phyloP scores from a whole-genome alignment of 495 filamentous ascomycete genomes.

The Aspergillus ostianus region DNA sequence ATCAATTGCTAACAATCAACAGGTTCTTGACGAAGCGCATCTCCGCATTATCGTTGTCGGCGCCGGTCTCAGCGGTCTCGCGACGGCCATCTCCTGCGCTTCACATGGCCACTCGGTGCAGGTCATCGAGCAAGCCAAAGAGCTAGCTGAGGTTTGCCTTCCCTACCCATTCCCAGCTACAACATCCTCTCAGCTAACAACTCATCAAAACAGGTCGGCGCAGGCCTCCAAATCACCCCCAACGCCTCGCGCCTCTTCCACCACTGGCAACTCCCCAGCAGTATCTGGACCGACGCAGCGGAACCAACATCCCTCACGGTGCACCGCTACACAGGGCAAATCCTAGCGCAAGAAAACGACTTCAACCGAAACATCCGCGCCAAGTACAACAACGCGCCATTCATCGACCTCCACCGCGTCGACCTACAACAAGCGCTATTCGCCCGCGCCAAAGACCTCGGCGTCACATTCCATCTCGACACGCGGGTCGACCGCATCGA shows the following conservation, averaged over 20 bases:
- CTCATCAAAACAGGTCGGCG: conserved; percentile 24
- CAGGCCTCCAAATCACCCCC: conserved; percentile 57
- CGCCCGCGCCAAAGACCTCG: conserved; percentile 51
- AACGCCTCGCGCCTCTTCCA: conserved; percentile 54
- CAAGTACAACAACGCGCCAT: conserved; percentile 47
- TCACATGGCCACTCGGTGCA: conserved; percentile 59
- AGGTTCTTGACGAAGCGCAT: conserved; percentile 26
- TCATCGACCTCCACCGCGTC: conserved; percentile 60
- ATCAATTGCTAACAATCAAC: neutral
- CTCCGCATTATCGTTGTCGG: conserved; percentile 35
- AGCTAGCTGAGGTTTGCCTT: conserved; percentile 49
- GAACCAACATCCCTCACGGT: conserved; percentile 55
- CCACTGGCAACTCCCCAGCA: conserved; percentile 50
- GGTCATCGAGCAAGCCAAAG: conserved; percentile 61
- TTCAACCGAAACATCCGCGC: conserved; percentile 42
- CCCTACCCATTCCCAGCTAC: conserved; percentile 5
- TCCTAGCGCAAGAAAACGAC: conserved; percentile 51
- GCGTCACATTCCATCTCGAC: conserved; percentile 47
- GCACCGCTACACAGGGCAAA: conserved; percentile 53
- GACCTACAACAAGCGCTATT: conserved; percentile 55
- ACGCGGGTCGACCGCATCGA: conserved; percentile 46
- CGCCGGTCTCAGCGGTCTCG: conserved; percentile 60
- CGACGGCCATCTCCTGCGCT: conserved; percentile 58
- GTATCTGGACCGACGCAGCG: conserved; percentile 46
- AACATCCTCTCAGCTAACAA: neutral